Base-by-base conservation (phyloP, 2,329 filamentous ascomycete genomes). In the Tolypocladium ophioglossoides region DNA sequence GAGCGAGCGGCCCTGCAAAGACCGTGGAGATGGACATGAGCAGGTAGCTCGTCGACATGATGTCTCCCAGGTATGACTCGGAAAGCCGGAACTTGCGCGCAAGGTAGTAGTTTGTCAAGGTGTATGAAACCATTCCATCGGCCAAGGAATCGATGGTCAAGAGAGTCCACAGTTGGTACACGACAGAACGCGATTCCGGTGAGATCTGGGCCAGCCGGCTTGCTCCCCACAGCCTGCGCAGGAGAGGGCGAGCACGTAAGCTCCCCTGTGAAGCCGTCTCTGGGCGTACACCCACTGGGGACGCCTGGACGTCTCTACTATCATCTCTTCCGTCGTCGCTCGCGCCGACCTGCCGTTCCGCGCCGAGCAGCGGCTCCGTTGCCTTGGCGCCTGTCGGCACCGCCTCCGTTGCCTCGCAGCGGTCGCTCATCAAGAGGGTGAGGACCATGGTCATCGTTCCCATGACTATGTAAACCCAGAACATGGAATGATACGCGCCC, bases 121-220 rank as follows among this genome's bases (percentile, higher is more conserved):
- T 74, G 59, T 79, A 78, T 4, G 72, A 74, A n/a, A 78, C 76
- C 80, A 86, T 86, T 27, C 83, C 83, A 59, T 86, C 83, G 16
- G 83, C 81, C 11, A 86, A 71, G 2, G 81, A 83, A 66, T 87
- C 84, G 27, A 86, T 71, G 24, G 78, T 76, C 11, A 87, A 73
- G 9, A 87, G 74, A 55, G 84, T 77, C 81, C 83, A 86, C 4
- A 87, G 70, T 51, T 80, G 80, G 65, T 79, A 80, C 77, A 86
- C 84, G 61, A 82, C 74, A 2, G 71, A 73, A 14, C 78, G 74
- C 0, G 83, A 85, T 16, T 77, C 68, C 1, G 68, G 64, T 0
- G 83, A 86, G 52, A 86, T 84, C 56, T 80, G 72, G 1, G 77
- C 68, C 40, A 82, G 71, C 51, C 66, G 73, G 58, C 66, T 68